A percentile compares a stretch with the other conserved stretches of the same genome.
These are phyloP conservation scores for Ascoidea asiatica DNA, from an alignment of 805 yeast genomes.

Conservation along the genomic window DNA sequence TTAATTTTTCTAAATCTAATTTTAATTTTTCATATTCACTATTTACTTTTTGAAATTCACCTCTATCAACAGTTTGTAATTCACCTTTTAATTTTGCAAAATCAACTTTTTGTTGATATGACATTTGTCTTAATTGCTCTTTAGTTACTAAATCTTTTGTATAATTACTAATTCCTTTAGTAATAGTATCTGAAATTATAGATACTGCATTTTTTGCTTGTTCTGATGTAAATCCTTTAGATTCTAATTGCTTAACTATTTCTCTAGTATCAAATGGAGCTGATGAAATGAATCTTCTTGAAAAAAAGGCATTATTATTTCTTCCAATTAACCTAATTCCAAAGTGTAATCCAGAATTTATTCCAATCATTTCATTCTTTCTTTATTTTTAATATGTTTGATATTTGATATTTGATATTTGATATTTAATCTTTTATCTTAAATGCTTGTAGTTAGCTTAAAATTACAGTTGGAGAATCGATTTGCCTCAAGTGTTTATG, in stretches of 20 bases:
- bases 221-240: constrained; percentile 54
- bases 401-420: too few relatives aligned
- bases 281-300: neutral
- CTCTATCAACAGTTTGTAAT: constrained; percentile 72
- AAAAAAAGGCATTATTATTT: too few relatives aligned
- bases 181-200: constrained; percentile 60
- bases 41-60: constrained; percentile 69
- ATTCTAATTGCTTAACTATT: constrained; percentile 47
- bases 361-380: too few relatives aligned
- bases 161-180: constrained; percentile 66
- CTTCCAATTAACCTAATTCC: too few relatives aligned
- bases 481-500: too few relatives aligned
- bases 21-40: constrained; percentile 80
- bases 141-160: constrained; percentile 73
- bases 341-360: too few relatives aligned
- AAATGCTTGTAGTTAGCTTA: too few relatives aligned
- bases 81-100: constrained; percentile 92
- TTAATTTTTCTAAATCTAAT: constrained; percentile 74
- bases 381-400: too few relatives aligned
- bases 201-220: constrained; percentile 75
- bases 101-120: constrained; percentile 94
- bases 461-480: too few relatives aligned
- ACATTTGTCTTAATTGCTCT: constrained; percentile 68
- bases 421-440: too few relatives aligned
- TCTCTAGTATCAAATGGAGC: constrained; percentile 47